Evolutionary conservation across 345 rosid species (phyloP).

Genomic region (Syzygium aqueum): DNA sequence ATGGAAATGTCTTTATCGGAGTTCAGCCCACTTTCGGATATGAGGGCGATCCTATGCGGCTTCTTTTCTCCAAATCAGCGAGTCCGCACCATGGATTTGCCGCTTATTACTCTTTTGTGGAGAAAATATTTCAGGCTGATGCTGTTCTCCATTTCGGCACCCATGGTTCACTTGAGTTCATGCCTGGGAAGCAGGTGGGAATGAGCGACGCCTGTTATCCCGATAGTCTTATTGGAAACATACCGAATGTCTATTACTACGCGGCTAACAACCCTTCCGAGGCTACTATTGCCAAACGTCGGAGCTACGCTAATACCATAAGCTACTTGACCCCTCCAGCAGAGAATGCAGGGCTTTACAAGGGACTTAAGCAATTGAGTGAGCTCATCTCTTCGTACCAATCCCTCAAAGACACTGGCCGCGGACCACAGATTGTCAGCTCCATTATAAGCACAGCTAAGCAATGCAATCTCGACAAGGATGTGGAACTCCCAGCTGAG

Average conservation of each 20-base stretch:
- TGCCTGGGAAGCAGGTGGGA: slow-evolving; percentile 99
- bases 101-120: slow-evolving; percentile 90
- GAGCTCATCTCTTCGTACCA: slow-evolving; percentile 97
- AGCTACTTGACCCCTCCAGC: slow-evolving; percentile 99
- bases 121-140: slow-evolving; percentile 92
- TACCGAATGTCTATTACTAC: slow-evolving; percentile 90
- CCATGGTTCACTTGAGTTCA: slow-evolving; percentile 94
- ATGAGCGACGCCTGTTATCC: slow-evolving; percentile 97
- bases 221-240: slow-evolving; percentile 93
- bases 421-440: slow-evolving; percentile 88
- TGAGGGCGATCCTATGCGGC: slow-evolving; percentile 99
- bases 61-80: slow-evolving; percentile 93
- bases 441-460: slow-evolving; percentile 90
- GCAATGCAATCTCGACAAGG: slow-evolving; percentile 98
- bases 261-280: slow-evolving; percentile 98
- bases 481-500: slow-evolving; percentile 84
- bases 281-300: slow-evolving; percentile 95
- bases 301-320: slow-evolving; percentile 95
- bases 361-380: slow-evolving; percentile 92
- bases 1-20: slow-evolving; percentile 92
- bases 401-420: slow-evolving; percentile 89
- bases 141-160: slow-evolving; percentile 99
- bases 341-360: slow-evolving; percentile 98
- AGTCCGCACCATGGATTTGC: slow-evolving; percentile 99
- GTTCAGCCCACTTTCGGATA: slow-evolving; percentile 98